phyloP scores from a whole-genome alignment of 2,329 filamentous ascomycete species.

The Arthrobotrys conoides region DNA sequence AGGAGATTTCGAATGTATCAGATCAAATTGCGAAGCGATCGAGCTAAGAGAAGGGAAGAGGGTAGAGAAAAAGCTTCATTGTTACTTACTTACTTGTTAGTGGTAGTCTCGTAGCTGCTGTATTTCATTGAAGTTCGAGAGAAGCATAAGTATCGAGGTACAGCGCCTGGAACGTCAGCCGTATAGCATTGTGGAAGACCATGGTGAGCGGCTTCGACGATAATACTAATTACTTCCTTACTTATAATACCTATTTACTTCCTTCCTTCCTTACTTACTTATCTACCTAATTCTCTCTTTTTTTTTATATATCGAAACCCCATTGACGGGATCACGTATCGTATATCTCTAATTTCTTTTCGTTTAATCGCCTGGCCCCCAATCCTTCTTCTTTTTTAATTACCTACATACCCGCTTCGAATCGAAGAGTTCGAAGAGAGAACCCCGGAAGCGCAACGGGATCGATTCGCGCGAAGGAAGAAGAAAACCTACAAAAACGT shows the following conservation, averaged over 20 bases:
- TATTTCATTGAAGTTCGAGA: neutral
- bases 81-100: too few relatives aligned
- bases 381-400: neutral
- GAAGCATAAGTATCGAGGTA: slow-evolving; percentile 53
- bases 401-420: slow-evolving; percentile 21
- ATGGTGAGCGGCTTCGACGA: slow-evolving; percentile 32
- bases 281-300: neutral
- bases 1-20: slow-evolving; percentile 48
- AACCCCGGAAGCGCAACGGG: slow-evolving; percentile 42
- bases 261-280: neutral
- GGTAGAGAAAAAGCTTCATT: slow-evolving; percentile 19
- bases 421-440: slow-evolving; percentile 16
- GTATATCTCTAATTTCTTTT: neutral
- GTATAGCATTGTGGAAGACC: too few relatives aligned
- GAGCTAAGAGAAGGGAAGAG: slow-evolving; percentile 17
- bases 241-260: neutral
- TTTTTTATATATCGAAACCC: slow-evolving; percentile 6
- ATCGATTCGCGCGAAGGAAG: slow-evolving; percentile 48
- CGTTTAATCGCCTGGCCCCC: neutral
- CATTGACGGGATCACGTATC: slow-evolving; percentile 17
- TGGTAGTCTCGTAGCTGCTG: too few relatives aligned
- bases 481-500: slow-evolving; percentile 29
- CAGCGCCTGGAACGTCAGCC: slow-evolving; percentile 20
- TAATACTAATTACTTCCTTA: neutral
- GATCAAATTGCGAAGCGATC: slow-evolving; percentile 48